A percentile compares a stretch with the other conserved stretches of the same genome.
These are phyloP conservation scores for Pleurotus eryngii DNA, from an alignment of 768 basidiomycete species.

Conservation along the genomic window DNA sequence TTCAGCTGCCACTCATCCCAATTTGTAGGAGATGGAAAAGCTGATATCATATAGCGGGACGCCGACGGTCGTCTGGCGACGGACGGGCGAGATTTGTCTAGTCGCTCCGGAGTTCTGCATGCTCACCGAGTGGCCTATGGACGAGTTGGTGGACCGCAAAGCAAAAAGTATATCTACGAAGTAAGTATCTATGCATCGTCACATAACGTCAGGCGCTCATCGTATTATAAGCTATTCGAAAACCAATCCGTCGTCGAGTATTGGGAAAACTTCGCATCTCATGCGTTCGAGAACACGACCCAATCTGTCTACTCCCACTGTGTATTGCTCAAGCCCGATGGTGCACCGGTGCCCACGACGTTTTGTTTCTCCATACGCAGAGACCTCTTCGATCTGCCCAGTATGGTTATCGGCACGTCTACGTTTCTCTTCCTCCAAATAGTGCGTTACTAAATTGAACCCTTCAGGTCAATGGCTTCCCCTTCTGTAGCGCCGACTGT, in stretches of 20 bases:
- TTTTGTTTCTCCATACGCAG: conserved; percentile 96
- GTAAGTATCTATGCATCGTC: conserved; percentile 28
- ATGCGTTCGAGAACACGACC: conserved; percentile 97
- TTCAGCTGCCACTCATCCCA: conserved; percentile 11
- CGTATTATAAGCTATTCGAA: conserved; percentile 71
- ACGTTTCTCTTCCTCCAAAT: not conserved
- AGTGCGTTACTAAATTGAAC: not conserved
- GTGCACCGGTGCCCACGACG: conserved; percentile 83
- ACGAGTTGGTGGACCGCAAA: conserved; percentile 68
- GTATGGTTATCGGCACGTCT: conserved; percentile 76
- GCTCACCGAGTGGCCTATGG: conserved; percentile 86
- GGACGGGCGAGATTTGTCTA: conserved; percentile 96
- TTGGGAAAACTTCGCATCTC: conserved; percentile 94
- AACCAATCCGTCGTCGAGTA: conserved; percentile 94
- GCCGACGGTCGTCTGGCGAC: conserved; percentile 95
- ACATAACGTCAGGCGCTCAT: not conserved
- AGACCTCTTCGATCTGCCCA: conserved; percentile 88
- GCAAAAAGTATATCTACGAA: conserved; percentile 66
- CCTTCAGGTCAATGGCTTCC: conserved; percentile 82
- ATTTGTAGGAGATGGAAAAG: conserved; percentile 85
- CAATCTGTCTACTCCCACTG: conserved; percentile 94
- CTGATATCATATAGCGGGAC: conserved; percentile 96
- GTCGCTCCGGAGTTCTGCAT: conserved; percentile 96
- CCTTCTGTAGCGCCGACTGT: conserved; percentile 45
- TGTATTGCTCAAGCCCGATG: conserved; percentile 80